Conservation (phyloP, 345 rosid genomes). For the Mangifera indica region DNA sequence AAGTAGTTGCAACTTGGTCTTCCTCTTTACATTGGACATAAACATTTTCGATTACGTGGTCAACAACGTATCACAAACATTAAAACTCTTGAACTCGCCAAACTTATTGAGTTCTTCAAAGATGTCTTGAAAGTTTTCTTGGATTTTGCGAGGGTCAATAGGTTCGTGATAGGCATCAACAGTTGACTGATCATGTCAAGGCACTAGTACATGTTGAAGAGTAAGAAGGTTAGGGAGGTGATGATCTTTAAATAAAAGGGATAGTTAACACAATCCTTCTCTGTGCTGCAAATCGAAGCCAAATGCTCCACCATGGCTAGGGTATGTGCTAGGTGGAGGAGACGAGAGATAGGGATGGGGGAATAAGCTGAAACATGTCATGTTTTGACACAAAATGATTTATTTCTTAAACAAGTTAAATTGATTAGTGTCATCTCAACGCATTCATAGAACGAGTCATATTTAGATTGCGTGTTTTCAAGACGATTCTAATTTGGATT, state of each 20-base stretch:
- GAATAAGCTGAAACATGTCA: too few species aligned
- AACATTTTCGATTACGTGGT: constrained; percentile 90
- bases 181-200: constrained; percentile 91
- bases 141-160: constrained; percentile 66
- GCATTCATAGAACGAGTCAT: too few species aligned
- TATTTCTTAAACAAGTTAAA: too few species aligned
- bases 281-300: constrained; percentile 78
- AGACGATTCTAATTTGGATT: too few species aligned
- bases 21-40: constrained; percentile 88
- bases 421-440: too few species aligned
- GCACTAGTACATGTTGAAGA: constrained; percentile 77
- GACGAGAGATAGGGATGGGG: not conserved
- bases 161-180: too few species aligned
- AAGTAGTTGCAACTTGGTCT: constrained; percentile 82
- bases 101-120: constrained; percentile 87
- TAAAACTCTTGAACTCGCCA: constrained; percentile 78
- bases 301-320: constrained; percentile 87
- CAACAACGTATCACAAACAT: constrained; percentile 84
- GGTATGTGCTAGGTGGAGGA: not conserved
- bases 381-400: too few species aligned
- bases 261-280: constrained; percentile 74
- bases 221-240: constrained; percentile 63
- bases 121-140: constrained; percentile 78
- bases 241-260: constrained; percentile 84
- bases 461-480: too few species aligned